Percentiles rank a stretch among this genome's conserved stretches.
These are phyloP conservation scores for Ziziphus jujuba DNA, from an alignment of 306 rosid species.

Conservation along the genomic window DNA sequence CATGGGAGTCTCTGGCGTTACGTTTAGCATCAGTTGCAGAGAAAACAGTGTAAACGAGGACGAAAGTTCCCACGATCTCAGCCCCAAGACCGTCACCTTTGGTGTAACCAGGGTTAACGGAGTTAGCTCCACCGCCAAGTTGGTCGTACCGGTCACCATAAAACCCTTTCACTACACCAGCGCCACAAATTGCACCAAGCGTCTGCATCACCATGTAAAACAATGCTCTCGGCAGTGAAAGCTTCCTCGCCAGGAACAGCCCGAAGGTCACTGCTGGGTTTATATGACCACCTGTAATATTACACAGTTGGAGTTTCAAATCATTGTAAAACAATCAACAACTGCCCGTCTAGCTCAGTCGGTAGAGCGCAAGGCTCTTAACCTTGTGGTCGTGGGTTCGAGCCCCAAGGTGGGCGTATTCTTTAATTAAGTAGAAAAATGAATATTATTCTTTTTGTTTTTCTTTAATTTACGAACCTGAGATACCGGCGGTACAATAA, in stretches of 20 bases:
- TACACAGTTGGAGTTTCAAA: accelerated
- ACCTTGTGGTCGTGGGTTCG: slow-evolving; percentile 2
- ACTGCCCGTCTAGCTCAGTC: slow-evolving; percentile 17
- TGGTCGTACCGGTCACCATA: slow-evolving; percentile 11
- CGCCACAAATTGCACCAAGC: slow-evolving; percentile 74
- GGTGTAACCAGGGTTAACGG: slow-evolving; percentile 66
- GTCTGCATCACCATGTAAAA: slow-evolving; percentile 85
- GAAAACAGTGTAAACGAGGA: slow-evolving; percentile 73
- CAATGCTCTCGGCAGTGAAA: slow-evolving; percentile 78
- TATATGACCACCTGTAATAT: slow-evolving; percentile 47
- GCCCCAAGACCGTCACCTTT: slow-evolving; percentile 72
- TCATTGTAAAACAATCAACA: background rate
- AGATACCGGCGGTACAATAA: slow-evolving; percentile 93
- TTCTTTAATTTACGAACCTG: slow-evolving; percentile 39
- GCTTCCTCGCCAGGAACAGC: slow-evolving; percentile 72
- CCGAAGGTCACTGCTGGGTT: slow-evolving; percentile 81
- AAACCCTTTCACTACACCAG: slow-evolving; percentile 51
- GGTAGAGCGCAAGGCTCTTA: slow-evolving; percentile 12
- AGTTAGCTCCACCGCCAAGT: slow-evolving; percentile 65
- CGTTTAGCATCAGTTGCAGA: slow-evolving; percentile 97
- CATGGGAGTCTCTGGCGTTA: slow-evolving; percentile 72
- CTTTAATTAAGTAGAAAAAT: too few relatives aligned
- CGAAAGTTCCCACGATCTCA: slow-evolving; percentile 55
- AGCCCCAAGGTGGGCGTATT: background rate
- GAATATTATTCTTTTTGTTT: background rate